phyloP scores from a whole-genome alignment of 345 rosid genomes.

The Eucalyptus coolabah region DNA sequence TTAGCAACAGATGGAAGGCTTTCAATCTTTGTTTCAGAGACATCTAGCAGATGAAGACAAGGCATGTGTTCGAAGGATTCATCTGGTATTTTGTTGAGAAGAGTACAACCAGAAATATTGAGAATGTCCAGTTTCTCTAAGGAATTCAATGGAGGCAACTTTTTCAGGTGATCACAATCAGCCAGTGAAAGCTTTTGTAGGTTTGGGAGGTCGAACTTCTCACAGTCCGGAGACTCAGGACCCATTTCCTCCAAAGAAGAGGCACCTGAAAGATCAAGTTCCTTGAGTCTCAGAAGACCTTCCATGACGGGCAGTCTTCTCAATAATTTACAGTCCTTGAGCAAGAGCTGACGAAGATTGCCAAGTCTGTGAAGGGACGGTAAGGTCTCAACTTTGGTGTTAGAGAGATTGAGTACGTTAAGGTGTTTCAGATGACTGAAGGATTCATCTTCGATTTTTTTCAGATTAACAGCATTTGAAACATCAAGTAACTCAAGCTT shows the following conservation, averaged over 20 bases:
- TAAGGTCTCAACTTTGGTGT: background rate
- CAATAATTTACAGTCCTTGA: slow-evolving; percentile 3
- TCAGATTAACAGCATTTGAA: slow-evolving; percentile 7
- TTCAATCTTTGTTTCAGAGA: slow-evolving; percentile 14
- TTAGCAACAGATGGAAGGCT: background rate
- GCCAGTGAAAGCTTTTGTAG: background rate
- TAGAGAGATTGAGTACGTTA: slow-evolving; percentile 14
- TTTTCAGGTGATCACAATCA: background rate
- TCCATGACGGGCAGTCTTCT: background rate
- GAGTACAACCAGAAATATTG: background rate
- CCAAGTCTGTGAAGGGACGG: slow-evolving; percentile 1
- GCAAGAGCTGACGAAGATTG: slow-evolving; percentile 1
- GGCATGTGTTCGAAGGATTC: slow-evolving; percentile 1
- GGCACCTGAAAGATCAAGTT: background rate
- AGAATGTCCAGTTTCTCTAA: slow-evolving; percentile 2
- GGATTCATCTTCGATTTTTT: slow-evolving; percentile 4
- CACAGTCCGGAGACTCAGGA: background rate
- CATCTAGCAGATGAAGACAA: slow-evolving; percentile 7
- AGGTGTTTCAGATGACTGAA: slow-evolving; percentile 18
- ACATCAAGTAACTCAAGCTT: slow-evolving; percentile 36
- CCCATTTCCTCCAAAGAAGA: background rate
- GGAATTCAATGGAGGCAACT: background rate
- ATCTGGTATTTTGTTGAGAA: background rate
- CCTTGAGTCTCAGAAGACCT: background rate
- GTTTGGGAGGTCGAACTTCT: background rate